Evolutionary conservation across 169 alveolate genomes (phyloP).

Genomic region (Plasmodium billcollinsi): DNA sequence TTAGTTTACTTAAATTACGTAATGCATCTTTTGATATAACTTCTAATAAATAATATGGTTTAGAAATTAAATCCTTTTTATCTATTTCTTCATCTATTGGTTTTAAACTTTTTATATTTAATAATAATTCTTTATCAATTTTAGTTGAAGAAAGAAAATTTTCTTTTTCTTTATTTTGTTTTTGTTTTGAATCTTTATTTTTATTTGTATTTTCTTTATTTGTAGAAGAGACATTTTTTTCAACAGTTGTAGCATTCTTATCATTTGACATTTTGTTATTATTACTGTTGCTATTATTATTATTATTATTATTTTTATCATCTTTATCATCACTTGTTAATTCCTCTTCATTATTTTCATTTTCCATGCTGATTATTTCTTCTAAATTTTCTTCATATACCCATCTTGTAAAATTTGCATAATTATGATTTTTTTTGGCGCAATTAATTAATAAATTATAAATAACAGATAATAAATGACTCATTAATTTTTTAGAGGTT

Average conservation of each 20-base stretch:
- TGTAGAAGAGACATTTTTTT: background rate
- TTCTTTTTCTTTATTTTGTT: conserved; percentile 24
- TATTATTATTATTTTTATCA: background rate
- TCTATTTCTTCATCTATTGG: conserved; percentile 20
- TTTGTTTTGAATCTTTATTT: conserved; percentile 1
- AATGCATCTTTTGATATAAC: conserved; percentile 69
- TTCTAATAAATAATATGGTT: conserved; percentile 47
- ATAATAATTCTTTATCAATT: conserved; percentile 51
- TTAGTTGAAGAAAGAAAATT: conserved; percentile 24
- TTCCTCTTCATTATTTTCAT: conserved; percentile 3
- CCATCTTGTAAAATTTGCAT: conserved; percentile 70
- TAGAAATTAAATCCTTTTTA: conserved; percentile 20
- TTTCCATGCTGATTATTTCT: conserved; percentile 18
- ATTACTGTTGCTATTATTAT: background rate
- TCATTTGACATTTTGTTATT: background rate
- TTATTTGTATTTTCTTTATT: conserved; percentile 3
- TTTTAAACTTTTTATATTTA: conserved; percentile 48
- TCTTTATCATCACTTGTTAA: background rate
- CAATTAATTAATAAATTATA: conserved; percentile 76
- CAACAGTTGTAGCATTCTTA: background rate
- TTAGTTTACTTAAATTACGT: conserved; percentile 55
- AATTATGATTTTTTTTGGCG: conserved; percentile 25
- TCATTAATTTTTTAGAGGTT: conserved; percentile 84
- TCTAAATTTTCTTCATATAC: conserved; percentile 58
- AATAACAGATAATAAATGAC: conserved; percentile 82